A percentile compares a stretch with the other conserved stretches of the same genome.
Conservation (phyloP, 148 eudicot species). For the Persicaria tinctoria region DNA sequence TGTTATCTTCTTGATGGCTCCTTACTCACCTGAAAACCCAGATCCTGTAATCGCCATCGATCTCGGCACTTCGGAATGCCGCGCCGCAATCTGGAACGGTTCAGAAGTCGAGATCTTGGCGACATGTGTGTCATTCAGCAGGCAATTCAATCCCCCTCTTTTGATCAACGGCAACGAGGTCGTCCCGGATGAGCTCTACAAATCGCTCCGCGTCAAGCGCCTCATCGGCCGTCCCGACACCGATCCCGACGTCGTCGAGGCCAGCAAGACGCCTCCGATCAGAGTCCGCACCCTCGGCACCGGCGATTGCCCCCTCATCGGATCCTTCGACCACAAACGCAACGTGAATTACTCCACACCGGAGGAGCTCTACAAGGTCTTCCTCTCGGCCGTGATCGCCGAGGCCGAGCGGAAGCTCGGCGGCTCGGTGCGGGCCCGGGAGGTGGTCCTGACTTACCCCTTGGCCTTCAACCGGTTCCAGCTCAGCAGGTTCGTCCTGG, state of each 20-base stretch:
- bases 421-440: slow-evolving; percentile 30
- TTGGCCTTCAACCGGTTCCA: slow-evolving; percentile 87
- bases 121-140: not conserved
- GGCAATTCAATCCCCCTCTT: not conserved
- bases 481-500: slow-evolving; percentile 57
- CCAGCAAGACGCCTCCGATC: slow-evolving; percentile 75
- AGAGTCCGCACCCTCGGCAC: slow-evolving; percentile 68
- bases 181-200: too few relatives aligned
- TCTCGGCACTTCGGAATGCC: slow-evolving; percentile 78
- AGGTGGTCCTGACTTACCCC: slow-evolving; percentile 66
- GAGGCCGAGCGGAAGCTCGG: slow-evolving; percentile 63
- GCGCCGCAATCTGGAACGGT: slow-evolving; percentile 84
- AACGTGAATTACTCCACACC: slow-evolving; percentile 85
- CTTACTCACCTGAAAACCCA: slow-evolving; percentile 28
- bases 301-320: slow-evolving; percentile 76
- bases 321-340: slow-evolving; percentile 60
- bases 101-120: slow-evolving; percentile 65
- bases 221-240: slow-evolving; percentile 76
- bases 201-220: slow-evolving; percentile 26
- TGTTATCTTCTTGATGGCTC: too few relatives aligned
- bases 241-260: slow-evolving; percentile 59
- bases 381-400: slow-evolving; percentile 59
- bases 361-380: slow-evolving; percentile 77
- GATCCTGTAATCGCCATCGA: slow-evolving; percentile 83
- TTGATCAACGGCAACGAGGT: not conserved